Evolutionary conservation across 352 stramenopile species (phyloP).

Genomic region (Pythium folliculosum): DNA sequence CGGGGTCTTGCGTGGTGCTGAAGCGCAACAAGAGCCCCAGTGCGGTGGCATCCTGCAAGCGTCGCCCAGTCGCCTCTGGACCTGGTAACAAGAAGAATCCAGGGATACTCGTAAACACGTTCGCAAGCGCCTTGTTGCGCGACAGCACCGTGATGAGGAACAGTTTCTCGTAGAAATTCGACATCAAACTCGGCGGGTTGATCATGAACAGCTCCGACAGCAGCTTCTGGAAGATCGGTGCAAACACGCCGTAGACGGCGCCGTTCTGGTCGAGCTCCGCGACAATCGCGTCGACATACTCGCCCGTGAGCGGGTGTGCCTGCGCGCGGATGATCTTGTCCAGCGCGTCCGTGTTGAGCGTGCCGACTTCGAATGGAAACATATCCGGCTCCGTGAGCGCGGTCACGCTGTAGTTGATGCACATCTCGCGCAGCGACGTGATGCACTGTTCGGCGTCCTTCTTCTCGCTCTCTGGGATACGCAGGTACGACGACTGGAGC

Average conservation of each 20-base stretch:
- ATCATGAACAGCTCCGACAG: conserved; percentile 79
- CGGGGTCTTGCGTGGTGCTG: conserved; percentile 67
- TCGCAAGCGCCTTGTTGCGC: conserved; percentile 67
- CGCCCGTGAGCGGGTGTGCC: conserved; percentile 49
- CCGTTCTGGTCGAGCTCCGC: conserved; percentile 53
- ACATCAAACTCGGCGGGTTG: conserved; percentile 74
- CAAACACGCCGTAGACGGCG: conserved; percentile 57
- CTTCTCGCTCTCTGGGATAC: conserved; percentile 50
- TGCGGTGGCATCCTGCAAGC: conserved; percentile 79
- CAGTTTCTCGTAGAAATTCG: conserved; percentile 79
- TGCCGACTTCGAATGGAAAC: conserved; percentile 71
- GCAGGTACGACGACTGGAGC: conserved; percentile 63
- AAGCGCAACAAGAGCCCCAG: conserved; percentile 77
- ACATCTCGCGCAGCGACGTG: conserved; percentile 66
- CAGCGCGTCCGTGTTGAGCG: conserved; percentile 67
- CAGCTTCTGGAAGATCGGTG: conserved; percentile 80
- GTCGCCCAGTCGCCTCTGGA: conserved; percentile 56
- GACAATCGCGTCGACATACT: conserved; percentile 61
- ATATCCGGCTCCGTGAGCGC: conserved; percentile 84
- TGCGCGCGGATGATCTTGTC: conserved; percentile 71
- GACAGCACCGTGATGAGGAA: conserved; percentile 59
- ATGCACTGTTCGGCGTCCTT: conserved; percentile 53
- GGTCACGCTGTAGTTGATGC: conserved; percentile 86
- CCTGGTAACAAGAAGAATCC: conserved; percentile 70
- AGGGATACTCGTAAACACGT: conserved; percentile 63